These are phyloP conservation scores for Wickerhamomyces kurtzmanii DNA, from an alignment of 805 yeast genomes.

Conservation along the genomic window DNA sequence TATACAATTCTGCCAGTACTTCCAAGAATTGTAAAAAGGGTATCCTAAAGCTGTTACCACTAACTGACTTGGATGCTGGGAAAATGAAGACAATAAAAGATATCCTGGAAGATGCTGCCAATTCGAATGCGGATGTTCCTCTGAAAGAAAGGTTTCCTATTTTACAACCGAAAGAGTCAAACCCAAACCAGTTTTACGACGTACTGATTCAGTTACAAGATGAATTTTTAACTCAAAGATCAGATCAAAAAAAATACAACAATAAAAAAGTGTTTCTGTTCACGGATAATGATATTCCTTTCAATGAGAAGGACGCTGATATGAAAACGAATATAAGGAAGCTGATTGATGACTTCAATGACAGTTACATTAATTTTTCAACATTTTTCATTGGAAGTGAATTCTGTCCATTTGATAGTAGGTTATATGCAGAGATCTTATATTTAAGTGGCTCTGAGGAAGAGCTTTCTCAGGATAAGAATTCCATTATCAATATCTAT, in stretches of 20 bases:
- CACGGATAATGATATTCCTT: constrained; percentile 70
- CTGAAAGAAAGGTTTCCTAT: constrained; percentile 20
- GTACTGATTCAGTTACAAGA: constrained; percentile 45
- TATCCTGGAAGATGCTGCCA: constrained; percentile 32
- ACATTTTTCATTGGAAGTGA: constrained; percentile 49
- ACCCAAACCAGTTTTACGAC: constrained; percentile 22
- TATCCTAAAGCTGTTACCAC: constrained; percentile 37
- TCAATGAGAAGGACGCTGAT: constrained; percentile 25
- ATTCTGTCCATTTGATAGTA: constrained; percentile 29
- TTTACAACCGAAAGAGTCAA: constrained; percentile 15
- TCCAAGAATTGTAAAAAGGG: constrained; percentile 27
- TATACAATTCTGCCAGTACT: constrained; percentile 38
- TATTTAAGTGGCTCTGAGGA: constrained; percentile 13
- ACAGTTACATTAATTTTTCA: constrained; percentile 39
- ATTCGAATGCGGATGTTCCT: constrained; percentile 12
- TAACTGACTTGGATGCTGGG: constrained; percentile 43
- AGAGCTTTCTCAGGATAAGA: constrained; percentile 5
- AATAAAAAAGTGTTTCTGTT: constrained; percentile 57
- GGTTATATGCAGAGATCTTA: constrained; percentile 46
- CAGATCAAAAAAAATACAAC: constrained; percentile 33
- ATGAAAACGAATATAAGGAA: constrained; percentile 41
- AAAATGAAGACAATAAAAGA: constrained; percentile 50
- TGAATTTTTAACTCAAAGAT: constrained; percentile 35
- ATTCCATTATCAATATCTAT: constrained; percentile 11
- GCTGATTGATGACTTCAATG: constrained; percentile 50